Evolutionary conservation across 108 stramenopile genomes (phyloP).

Genomic region (Conticribra weissflogii): DNA sequence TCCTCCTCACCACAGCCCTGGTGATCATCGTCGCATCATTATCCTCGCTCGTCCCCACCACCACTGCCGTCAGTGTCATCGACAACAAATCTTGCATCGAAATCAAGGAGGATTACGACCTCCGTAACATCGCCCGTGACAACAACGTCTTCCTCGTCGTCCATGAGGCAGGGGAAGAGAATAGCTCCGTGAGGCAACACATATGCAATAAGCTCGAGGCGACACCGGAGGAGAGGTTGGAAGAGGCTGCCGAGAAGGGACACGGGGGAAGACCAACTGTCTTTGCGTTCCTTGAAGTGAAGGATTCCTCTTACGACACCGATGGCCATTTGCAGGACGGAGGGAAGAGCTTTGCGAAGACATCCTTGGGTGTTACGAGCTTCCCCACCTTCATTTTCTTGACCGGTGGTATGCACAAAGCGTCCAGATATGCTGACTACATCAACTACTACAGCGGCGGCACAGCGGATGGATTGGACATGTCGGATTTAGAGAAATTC

Average conservation of each 20-base stretch:
- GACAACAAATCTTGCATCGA: slow-evolving; percentile 14
- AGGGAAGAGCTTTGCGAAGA: slow-evolving; percentile 28
- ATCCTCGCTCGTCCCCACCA: slow-evolving; percentile 23
- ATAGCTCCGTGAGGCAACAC: slow-evolving; percentile 12
- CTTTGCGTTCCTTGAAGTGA: slow-evolving; percentile 45
- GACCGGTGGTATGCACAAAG: slow-evolving; percentile 31
- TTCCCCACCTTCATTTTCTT: slow-evolving; percentile 43
- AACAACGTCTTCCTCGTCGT: slow-evolving; percentile 47
- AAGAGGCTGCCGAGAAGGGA: slow-evolving; percentile 8
- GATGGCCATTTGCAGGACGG: slow-evolving; percentile 35
- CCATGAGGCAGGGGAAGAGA: slow-evolving; percentile 13
- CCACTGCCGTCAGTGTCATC: slow-evolving; percentile 21
- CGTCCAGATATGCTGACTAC: slow-evolving; percentile 37
- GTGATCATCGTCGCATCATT: slow-evolving; percentile 15
- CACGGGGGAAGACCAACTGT: slow-evolving; percentile 19
- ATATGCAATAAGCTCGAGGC: slow-evolving; percentile 37
- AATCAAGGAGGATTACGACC: slow-evolving; percentile 43
- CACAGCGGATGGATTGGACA: neutral
- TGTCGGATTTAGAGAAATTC: slow-evolving; percentile 35
- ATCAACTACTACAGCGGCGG: slow-evolving; percentile 26
- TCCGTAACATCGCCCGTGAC: slow-evolving; percentile 39
- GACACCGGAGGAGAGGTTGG: slow-evolving; percentile 23
- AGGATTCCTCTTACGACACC: slow-evolving; percentile 8
- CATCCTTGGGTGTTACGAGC: slow-evolving; percentile 20
- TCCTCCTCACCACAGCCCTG: slow-evolving; percentile 36